Conservation (phyloP, 2,329 filamentous ascomycete genomes). For the Dothideomycetidae sp. region DNA sequence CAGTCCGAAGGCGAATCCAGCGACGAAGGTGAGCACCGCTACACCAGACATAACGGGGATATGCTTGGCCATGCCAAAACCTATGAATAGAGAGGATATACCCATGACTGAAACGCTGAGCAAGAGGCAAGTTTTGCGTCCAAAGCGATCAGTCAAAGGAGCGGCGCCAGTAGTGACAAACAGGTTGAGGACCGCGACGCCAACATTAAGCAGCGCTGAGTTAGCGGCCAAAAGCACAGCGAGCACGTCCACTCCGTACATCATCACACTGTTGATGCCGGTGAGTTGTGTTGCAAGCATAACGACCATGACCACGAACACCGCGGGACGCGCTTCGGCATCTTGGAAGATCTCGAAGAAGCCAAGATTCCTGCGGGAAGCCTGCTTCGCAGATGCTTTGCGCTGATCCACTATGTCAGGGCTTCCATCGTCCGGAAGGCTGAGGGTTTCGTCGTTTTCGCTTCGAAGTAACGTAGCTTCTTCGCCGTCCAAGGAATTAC, state of each 20-base stretch:
- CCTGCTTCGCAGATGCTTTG: constrained; percentile 16
- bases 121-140: constrained; percentile 73
- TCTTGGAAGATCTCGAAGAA: constrained; percentile 48
- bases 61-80: constrained; percentile 61
- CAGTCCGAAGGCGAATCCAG: constrained; percentile 76
- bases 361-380: constrained; percentile 22
- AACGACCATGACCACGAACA: constrained; percentile 77
- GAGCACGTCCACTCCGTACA: constrained; percentile 92
- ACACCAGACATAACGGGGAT: constrained; percentile 65
- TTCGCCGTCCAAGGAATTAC: constrained; percentile 37
- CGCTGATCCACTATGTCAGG: constrained; percentile 17
- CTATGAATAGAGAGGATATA: constrained; percentile 59
- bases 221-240: constrained; percentile 66
- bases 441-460: constrained; percentile 17
- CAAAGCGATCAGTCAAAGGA: constrained; percentile 72
- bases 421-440: constrained; percentile 5
- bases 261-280: constrained; percentile 89
- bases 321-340: constrained; percentile 60
- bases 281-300: constrained; percentile 90
- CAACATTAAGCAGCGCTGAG: constrained; percentile 70
- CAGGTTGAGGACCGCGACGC: constrained; percentile 78
- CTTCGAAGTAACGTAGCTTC: constrained; percentile 53
- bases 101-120: constrained; percentile 77
- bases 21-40: constrained; percentile 72
- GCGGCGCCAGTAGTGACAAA: constrained; percentile 68